These are phyloP conservation scores for Lasiosphaeriaceae sp. DNA, from an alignment of 495 filamentous ascomycete species.

Conservation along the genomic window DNA sequence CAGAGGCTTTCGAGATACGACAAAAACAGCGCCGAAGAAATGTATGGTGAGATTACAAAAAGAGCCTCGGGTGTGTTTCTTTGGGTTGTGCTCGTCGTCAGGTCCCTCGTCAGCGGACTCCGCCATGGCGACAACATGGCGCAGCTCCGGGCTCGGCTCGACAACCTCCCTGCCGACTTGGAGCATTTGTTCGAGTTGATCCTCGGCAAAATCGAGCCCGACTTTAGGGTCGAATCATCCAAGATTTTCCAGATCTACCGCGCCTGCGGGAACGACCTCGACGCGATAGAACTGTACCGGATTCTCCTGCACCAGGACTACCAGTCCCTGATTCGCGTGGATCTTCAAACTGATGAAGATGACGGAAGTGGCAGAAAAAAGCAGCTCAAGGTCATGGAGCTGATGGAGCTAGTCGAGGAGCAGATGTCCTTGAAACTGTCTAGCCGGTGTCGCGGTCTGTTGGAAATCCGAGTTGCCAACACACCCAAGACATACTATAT, in stretches of 20 bases:
- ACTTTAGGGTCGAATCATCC: neutral
- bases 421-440: too few relatives aligned
- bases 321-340: neutral
- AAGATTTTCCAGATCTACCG: neutral
- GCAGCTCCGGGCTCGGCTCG: neutral
- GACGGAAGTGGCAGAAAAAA: too few relatives aligned
- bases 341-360: neutral
- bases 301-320: neutral
- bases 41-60: neutral
- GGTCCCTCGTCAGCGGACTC: neutral
- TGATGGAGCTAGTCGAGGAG: too few relatives aligned
- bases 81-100: conserved; percentile 2
- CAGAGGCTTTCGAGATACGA: neutral
- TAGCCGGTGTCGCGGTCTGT: too few relatives aligned
- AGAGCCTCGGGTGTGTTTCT: conserved; percentile 1
- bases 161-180: conserved; percentile 1
- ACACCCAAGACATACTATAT: neutral
- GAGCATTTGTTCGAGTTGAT: neutral
- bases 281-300: neutral
- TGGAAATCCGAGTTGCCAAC: neutral
- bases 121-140: neutral
- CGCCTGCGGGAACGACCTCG: neutral
- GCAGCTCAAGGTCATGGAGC: too few relatives aligned
- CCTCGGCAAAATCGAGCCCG: neutral
- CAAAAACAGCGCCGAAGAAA: neutral